These are phyloP conservation scores for Umbilicaria muhlenbergii DNA, from an alignment of 495 filamentous ascomycete genomes.

Conservation along the genomic window DNA sequence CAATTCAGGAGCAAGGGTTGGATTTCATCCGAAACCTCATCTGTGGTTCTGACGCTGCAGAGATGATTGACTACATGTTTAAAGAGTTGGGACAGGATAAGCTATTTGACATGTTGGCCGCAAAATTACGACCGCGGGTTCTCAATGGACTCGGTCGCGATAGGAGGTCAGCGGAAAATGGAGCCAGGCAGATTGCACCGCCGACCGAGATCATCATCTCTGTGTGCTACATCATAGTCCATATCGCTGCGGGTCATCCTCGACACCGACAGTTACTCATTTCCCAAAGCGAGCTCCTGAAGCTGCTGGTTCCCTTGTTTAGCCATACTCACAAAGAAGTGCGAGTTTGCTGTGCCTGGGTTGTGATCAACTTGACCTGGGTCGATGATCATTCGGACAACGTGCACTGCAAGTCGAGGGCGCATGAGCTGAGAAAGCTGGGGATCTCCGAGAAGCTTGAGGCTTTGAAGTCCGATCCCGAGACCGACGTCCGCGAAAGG, in stretches of 20 bases:
- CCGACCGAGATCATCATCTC: slow-evolving; percentile 57
- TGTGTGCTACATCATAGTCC: slow-evolving; percentile 62
- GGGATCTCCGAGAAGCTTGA: slow-evolving; percentile 55
- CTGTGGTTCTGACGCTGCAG: slow-evolving; percentile 43
- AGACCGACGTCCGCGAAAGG: slow-evolving; percentile 68
- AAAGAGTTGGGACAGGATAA: slow-evolving; percentile 54
- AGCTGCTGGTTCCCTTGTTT: slow-evolving; percentile 39
- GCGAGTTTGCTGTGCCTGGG: slow-evolving; percentile 58
- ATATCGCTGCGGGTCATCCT: slow-evolving; percentile 67
- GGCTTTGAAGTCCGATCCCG: slow-evolving; percentile 51
- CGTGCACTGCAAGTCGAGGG: slow-evolving; percentile 44
- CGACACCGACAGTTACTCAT: slow-evolving; percentile 63
- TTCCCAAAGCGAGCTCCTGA: slow-evolving; percentile 40
- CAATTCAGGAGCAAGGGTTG: slow-evolving; percentile 79
- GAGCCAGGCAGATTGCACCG: slow-evolving; percentile 28
- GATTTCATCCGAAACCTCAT: slow-evolving; percentile 84
- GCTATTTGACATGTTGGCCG: slow-evolving; percentile 58
- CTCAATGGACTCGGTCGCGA: slow-evolving; percentile 22
- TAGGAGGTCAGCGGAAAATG: slow-evolving; percentile 13
- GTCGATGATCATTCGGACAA: slow-evolving; percentile 55
- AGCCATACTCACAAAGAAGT: slow-evolving; percentile 53
- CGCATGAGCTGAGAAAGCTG: slow-evolving; percentile 47
- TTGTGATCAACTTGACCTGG: slow-evolving; percentile 71
- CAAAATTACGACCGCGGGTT: slow-evolving; percentile 48
- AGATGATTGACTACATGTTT: slow-evolving; percentile 80